These are phyloP conservation scores for Populus tremula DNA, from an alignment of 345 rosid genomes.

Conservation along the genomic window DNA sequence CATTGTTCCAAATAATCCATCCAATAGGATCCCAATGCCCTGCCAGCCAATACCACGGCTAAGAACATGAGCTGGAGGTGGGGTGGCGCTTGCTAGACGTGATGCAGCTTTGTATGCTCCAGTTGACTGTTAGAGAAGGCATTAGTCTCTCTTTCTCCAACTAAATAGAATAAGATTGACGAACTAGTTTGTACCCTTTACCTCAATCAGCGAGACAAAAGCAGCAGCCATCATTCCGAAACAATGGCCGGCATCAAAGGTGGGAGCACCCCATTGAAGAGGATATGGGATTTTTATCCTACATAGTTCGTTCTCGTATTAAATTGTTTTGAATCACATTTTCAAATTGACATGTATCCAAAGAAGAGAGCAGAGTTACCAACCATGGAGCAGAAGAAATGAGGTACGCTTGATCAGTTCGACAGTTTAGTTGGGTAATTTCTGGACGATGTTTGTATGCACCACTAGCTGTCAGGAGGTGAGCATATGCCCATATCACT, in stretches of 20 bases:
- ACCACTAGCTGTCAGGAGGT: slow-evolving; percentile 92
- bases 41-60: slow-evolving; percentile 99
- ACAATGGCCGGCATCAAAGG: slow-evolving; percentile 95
- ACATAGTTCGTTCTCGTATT: neutral
- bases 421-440: slow-evolving; percentile 73
- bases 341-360: neutral
- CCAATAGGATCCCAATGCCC: slow-evolving; percentile 86
- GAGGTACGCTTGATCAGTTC: slow-evolving; percentile 93
- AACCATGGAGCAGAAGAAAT: slow-evolving; percentile 99
- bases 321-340: neutral
- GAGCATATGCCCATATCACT: slow-evolving; percentile 94
- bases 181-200: slow-evolving; percentile 19
- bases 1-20: slow-evolving; percentile 84
- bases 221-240: slow-evolving; percentile 99
- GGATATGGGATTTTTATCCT: slow-evolving; percentile 99
- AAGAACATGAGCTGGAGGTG: slow-evolving; percentile 97
- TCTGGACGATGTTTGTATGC: slow-evolving; percentile 87
- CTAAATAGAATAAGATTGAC: neutral
- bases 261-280: slow-evolving; percentile 99
- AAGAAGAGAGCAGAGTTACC: slow-evolving; percentile 13
- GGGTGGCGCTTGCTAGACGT: slow-evolving; percentile 94
- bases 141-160: slow-evolving; percentile 2
- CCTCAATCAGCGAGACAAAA: slow-evolving; percentile 90
- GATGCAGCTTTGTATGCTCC: slow-evolving; percentile 98
- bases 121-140: slow-evolving; percentile 56